These are phyloP conservation scores for Fraxinus baroniana DNA, from an alignment of 305 asterid genomes.

Conservation along the genomic window DNA sequence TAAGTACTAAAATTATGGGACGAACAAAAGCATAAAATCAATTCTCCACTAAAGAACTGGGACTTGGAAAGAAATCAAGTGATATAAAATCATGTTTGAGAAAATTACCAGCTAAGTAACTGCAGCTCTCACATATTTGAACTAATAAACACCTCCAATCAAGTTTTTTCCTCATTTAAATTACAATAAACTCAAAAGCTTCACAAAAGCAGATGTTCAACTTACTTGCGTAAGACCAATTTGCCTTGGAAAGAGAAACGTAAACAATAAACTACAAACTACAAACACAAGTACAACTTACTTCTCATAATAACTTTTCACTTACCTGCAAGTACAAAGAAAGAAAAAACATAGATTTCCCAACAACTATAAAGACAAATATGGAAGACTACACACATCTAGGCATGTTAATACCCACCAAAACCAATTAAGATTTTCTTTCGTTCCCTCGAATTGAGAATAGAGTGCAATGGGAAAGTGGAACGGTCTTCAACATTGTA, in stretches of 20 bases:
- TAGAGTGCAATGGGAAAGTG: neutral
- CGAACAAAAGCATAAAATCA: too few relatives aligned
- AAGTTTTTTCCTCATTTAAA: neutral
- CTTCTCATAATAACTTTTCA: slow-evolving; percentile 82
- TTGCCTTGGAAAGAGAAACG: too few relatives aligned
- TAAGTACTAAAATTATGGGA: too few relatives aligned
- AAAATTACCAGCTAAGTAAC: neutral
- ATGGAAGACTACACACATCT: neutral
- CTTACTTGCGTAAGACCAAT: neutral
- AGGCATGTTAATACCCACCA: neutral
- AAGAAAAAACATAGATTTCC: slow-evolving; percentile 1
- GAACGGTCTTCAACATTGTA: neutral
- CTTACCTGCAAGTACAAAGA: slow-evolving; percentile 48
- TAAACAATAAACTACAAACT: too few relatives aligned
- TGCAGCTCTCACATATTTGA: neutral
- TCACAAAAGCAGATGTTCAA: neutral
- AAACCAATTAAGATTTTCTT: neutral
- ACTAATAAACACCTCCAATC: neutral
- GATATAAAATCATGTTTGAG: neutral
- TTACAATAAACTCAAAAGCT: slow-evolving; percentile 11
- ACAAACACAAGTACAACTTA: too few relatives aligned
- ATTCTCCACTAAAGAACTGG: neutral
- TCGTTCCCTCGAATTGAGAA: neutral
- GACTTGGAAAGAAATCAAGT: neutral
- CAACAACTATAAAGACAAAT: slow-evolving; percentile 7